phyloP scores from a whole-genome alignment of 306 rosid species.

The Cucurbita pepo region DNA sequence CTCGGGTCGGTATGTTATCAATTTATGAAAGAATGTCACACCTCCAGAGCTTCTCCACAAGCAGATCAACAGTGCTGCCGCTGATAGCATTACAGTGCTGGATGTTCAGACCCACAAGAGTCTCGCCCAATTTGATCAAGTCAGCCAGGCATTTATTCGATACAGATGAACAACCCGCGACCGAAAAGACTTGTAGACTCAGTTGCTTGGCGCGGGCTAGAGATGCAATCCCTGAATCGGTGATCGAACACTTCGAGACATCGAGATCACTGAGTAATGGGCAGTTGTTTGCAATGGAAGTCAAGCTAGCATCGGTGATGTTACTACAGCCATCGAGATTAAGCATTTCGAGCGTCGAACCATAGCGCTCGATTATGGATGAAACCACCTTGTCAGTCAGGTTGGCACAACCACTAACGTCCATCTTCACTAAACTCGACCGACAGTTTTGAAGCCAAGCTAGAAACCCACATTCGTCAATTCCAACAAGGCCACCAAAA shows the following conservation, averaged over 20 bases:
- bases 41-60: slow-evolving; percentile 48
- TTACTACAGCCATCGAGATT: slow-evolving; percentile 56
- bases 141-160: slow-evolving; percentile 50
- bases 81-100: slow-evolving; percentile 56
- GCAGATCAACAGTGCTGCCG: slow-evolving; percentile 31
- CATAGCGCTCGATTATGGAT: slow-evolving; percentile 36
- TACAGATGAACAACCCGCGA: slow-evolving; percentile 47
- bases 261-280: slow-evolving; percentile 54
- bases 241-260: slow-evolving; percentile 49
- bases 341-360: slow-evolving; percentile 53
- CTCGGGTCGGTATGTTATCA: slow-evolving; percentile 1
- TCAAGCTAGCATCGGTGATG: slow-evolving; percentile 48
- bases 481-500: slow-evolving; percentile 50
- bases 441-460: slow-evolving; percentile 41
- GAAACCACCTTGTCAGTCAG: slow-evolving; percentile 46
- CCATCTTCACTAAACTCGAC: slow-evolving; percentile 54
- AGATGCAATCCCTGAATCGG: slow-evolving; percentile 52
- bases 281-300: slow-evolving; percentile 49
- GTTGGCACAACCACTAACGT: slow-evolving; percentile 54
- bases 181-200: slow-evolving; percentile 52
- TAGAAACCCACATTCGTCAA: slow-evolving; percentile 60
- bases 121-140: slow-evolving; percentile 37
- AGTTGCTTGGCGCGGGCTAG: slow-evolving; percentile 30
- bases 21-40: slow-evolving; percentile 65
- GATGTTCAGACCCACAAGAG: slow-evolving; percentile 66